phyloP scores from a whole-genome alignment of 2,329 filamentous ascomycete genomes.

The Lomentospora prolificans region DNA sequence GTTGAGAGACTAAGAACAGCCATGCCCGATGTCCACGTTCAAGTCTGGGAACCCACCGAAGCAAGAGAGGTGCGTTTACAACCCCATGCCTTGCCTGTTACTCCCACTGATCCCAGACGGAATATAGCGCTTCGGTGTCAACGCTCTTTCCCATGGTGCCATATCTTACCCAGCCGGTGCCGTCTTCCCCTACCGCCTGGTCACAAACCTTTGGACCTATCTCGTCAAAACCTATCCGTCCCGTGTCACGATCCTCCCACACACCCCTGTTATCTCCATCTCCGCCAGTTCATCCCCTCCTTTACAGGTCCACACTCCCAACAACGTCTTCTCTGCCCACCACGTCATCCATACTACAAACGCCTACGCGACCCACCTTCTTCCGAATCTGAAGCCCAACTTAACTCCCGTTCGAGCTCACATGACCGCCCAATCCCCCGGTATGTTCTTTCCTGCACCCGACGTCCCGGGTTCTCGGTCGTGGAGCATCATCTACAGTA shows the following conservation, averaged over 20 bases:
- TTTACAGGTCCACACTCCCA: conserved; percentile 33
- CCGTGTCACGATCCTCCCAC: conserved; percentile 26
- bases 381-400: conserved; percentile 36
- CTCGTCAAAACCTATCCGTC: conserved; percentile 24
- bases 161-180: conserved; percentile 36
- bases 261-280: conserved; percentile 24
- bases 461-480: conserved; percentile 26
- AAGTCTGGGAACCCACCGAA: conserved; percentile 23
- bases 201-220: conserved; percentile 33
- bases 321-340: conserved; percentile 30
- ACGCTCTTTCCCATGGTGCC: conserved; percentile 27
- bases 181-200: conserved; percentile 40
- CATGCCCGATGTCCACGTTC: conserved; percentile 29
- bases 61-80: conserved; percentile 18
- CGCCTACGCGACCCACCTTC: conserved; percentile 37
- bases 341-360: conserved; percentile 52
- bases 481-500: conserved; percentile 38
- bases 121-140: conserved; percentile 26
- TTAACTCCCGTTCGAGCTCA: conserved; percentile 35
- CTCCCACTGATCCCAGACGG: too few relatives aligned
- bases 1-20: conserved; percentile 24
- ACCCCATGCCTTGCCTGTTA: background rate
- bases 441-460: conserved; percentile 19
- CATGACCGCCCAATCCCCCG: conserved; percentile 40
- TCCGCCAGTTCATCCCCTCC: conserved; percentile 17